Percentiles rank a stretch among this genome's conserved stretches.
Evolutionary conservation across 2,329 filamentous ascomycete genomes (phyloP).

Genomic region (Ambrosiella xylebori): DNA sequence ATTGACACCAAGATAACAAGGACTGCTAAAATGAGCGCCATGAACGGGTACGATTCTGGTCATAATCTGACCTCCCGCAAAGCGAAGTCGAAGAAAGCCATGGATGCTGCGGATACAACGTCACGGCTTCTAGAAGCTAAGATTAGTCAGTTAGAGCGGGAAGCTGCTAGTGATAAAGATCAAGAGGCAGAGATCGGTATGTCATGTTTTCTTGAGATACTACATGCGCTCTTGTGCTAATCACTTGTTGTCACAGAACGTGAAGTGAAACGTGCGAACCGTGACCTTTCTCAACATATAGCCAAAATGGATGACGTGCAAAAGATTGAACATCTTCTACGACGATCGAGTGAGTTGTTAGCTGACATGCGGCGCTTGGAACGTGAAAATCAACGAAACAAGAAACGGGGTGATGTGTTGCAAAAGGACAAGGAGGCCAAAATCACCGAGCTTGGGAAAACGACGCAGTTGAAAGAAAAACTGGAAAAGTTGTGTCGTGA

Average conservation of each 20-base stretch:
- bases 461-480: slow-evolving; percentile 82
- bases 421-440: slow-evolving; percentile 94
- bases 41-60: slow-evolving; percentile 2
- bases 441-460: slow-evolving; percentile 76
- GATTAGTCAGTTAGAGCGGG: slow-evolving; percentile 87
- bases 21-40: slow-evolving; percentile 2
- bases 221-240: neutral
- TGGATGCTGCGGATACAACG: slow-evolving; percentile 69
- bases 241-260: slow-evolving; percentile 42
- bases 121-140: slow-evolving; percentile 82
- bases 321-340: slow-evolving; percentile 79
- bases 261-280: slow-evolving; percentile 84
- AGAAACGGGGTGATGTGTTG: slow-evolving; percentile 81
- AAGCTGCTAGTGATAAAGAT: slow-evolving; percentile 84
- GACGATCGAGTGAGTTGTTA: slow-evolving; percentile 78
- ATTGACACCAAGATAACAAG: neutral
- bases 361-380: slow-evolving; percentile 92
- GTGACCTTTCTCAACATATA: slow-evolving; percentile 74
- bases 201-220: slow-evolving; percentile 16
- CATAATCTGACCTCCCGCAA: slow-evolving; percentile 27
- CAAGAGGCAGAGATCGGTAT: slow-evolving; percentile 90
- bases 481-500: slow-evolving; percentile 91
- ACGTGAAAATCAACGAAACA: slow-evolving; percentile 85
- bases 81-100: slow-evolving; percentile 65
- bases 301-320: slow-evolving; percentile 84